Conservation (phyloP, 2,329 filamentous ascomycete genomes). For the Boeremia exigua region DNA sequence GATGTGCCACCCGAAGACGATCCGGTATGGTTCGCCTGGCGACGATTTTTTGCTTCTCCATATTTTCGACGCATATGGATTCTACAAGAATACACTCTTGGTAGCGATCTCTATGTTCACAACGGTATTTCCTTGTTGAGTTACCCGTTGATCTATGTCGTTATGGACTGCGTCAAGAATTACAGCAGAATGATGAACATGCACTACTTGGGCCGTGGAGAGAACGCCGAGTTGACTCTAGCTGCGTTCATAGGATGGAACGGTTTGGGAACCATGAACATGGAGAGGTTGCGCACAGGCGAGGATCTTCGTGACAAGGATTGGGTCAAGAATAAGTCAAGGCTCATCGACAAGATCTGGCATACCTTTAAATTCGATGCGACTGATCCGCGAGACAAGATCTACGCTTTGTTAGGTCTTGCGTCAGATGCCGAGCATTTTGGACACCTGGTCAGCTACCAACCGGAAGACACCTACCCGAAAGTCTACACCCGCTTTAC, state of each 20-base stretch:
- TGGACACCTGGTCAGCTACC: background rate
- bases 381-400: background rate
- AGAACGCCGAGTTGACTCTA: background rate
- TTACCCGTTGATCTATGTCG: background rate
- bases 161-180: background rate
- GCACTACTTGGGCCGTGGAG: background rate
- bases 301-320: too few species aligned
- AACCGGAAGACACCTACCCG: background rate
- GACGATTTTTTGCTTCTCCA: background rate
- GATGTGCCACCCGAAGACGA: background rate
- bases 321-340: too few species aligned
- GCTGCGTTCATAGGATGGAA: background rate
- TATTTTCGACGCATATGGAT: background rate
- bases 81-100: background rate
- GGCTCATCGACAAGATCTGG: too few species aligned
- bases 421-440: background rate
- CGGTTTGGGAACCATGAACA: background rate
- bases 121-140: background rate
- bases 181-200: background rate
- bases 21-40: background rate
- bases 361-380: background rate
- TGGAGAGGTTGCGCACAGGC: background rate
- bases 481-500: background rate
- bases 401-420: background rate
- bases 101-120: background rate